These are phyloP conservation scores for Leishmania tropica DNA, from an alignment of 208 protist species.

Conservation along the genomic window DNA sequence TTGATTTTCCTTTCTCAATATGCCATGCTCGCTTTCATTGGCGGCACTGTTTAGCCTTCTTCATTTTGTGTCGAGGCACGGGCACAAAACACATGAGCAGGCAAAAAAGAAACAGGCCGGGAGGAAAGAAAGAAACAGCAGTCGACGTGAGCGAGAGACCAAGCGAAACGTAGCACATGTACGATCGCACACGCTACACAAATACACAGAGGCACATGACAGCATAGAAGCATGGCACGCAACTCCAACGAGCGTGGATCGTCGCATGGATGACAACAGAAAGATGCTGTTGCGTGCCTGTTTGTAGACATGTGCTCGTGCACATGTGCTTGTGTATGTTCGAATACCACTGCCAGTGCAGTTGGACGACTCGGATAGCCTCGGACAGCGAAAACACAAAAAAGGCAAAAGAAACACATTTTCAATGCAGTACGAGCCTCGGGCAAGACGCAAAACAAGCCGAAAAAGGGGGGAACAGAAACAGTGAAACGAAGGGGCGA, in stretches of 20 bases:
- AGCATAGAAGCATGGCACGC: background rate
- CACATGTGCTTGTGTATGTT: background rate
- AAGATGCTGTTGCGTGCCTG: background rate
- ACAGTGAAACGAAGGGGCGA: background rate
- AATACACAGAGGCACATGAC: background rate
- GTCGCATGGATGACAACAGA: background rate
- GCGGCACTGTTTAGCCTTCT: background rate
- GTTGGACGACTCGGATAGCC: background rate
- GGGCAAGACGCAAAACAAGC: background rate
- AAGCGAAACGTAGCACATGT: background rate
- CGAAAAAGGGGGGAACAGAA: background rate
- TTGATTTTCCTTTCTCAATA: background rate
- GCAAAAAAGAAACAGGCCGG: background rate
- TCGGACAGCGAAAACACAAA: conserved; percentile 1
- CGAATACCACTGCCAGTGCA: background rate
- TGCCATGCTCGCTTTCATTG: background rate
- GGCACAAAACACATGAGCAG: background rate
- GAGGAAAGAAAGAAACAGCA: background rate
- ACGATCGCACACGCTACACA: background rate
- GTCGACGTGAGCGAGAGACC: background rate
- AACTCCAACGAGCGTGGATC: background rate
- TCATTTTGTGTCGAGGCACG: background rate
- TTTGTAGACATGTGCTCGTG: background rate
- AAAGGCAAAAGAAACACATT: conserved; percentile 7
- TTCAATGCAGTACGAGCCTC: background rate